Base-by-base conservation (phyloP, 2,329 filamentous ascomycete genomes). In the Pezicula rhizophila region DNA sequence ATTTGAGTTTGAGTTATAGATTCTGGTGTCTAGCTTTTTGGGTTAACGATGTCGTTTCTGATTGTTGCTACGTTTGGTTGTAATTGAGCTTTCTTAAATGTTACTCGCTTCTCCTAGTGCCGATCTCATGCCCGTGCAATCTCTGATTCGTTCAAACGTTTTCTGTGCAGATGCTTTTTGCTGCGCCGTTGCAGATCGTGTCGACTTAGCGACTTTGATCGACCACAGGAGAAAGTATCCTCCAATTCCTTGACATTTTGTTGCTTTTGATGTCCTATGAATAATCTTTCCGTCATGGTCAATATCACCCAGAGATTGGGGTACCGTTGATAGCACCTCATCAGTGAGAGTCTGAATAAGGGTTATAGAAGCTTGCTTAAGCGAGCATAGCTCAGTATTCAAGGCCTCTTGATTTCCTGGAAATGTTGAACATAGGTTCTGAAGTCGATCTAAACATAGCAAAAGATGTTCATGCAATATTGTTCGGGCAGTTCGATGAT, bases 191-290 rank as follows among this genome's bases (percentile, higher is more conserved):
- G 52, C 48, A 17, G 50, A 52, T 25, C 50, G 31, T 4, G 43
- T 33, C 2, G 47, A 48, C 52, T 70, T 70, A 38, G 65, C 57
- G 17, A 66, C 63, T 18, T 64, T 68, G 4, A 69, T 64, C 0
- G 68, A 65, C 68, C 68, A 70, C 1, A 70, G 57, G 2, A 70
- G 60, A 7, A 70, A 57, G 33, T 70, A 70, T 6, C 56, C 66
- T 1, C 68, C 67, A 15, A 70, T 63, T 1, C 58, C 63, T 12
- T 62, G 61, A 37, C 61, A 66, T 1, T 60, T 56, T 14, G 26
- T 60, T 46, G 23, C 55, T 50, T 18, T 55, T 23, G 23, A 42
- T 45, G 4, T 59, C 60, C 10, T 54, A 10, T 3, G 6, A 12
- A 20, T 17, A 18, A 40, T 46, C 26, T 55, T 51, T 12, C 43